Conservation (phyloP, 164 flowering plant species). For the Tinospora cordifolia region DNA sequence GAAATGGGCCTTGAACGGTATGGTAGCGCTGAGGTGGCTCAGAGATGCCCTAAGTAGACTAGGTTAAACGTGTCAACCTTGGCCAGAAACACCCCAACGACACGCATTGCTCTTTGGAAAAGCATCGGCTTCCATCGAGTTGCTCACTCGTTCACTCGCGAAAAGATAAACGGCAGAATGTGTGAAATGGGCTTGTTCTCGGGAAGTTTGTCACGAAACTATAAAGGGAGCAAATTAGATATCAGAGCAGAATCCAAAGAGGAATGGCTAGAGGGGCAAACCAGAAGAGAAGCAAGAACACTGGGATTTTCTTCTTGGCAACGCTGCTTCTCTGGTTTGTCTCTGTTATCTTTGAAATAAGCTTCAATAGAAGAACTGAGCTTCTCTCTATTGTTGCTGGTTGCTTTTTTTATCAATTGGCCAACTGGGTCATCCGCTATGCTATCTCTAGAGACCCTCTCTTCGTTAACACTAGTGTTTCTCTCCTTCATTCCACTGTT, state of each 20-base stretch:
- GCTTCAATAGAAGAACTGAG: slow-evolving; percentile 50
- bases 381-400: slow-evolving; percentile 53
- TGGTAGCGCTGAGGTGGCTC: too few relatives aligned
- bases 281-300: slow-evolving; percentile 17
- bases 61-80: too few relatives aligned
- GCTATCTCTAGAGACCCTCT: slow-evolving; percentile 63
- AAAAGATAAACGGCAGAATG: too few relatives aligned
- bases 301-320: slow-evolving; percentile 59
- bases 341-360: slow-evolving; percentile 64
- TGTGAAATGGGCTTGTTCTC: too few relatives aligned
- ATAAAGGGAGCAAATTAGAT: too few relatives aligned
- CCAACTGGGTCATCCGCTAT: slow-evolving; percentile 59
- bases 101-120: too few relatives aligned
- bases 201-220: background rate
- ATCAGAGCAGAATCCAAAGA: background rate
- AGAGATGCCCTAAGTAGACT: too few relatives aligned
- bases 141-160: too few relatives aligned
- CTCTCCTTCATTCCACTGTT: slow-evolving; percentile 77
- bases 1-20: too few relatives aligned
- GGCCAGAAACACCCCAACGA: too few relatives aligned
- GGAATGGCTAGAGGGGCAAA: slow-evolving; percentile 19
- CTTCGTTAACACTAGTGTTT: slow-evolving; percentile 77
- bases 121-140: too few relatives aligned
- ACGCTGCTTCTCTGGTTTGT: slow-evolving; percentile 74
- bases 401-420: slow-evolving; percentile 53